Base-by-base conservation (phyloP, 2,329 filamentous ascomycete genomes). In the Exophiala spinifera region DNA sequence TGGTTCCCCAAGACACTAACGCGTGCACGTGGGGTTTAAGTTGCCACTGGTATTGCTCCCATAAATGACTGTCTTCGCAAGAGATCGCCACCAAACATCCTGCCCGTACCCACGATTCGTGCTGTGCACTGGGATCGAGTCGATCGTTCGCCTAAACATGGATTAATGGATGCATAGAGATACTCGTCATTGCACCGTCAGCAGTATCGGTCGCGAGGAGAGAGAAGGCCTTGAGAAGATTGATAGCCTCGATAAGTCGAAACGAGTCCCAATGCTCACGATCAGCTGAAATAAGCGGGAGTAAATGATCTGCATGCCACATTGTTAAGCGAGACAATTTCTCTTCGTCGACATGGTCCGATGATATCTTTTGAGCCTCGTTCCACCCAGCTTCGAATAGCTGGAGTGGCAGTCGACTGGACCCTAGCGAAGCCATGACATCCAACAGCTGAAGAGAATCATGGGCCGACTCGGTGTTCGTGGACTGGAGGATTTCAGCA, bases 151-250 rank as follows among this genome's bases (percentile, higher is more conserved):
- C 67, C 69, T 68, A 72, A 2, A 66, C 63, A 50, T 72, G 70
- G 8, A 66, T 63, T 2, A 73, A 61, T 4, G 67, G 67, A 55
- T 72, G 69, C 59, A 71, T 70, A n/a, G 68, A 68, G 19, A 72
- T 45, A 40, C 53, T 51, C 4, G 44, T 14, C 7, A 4, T 49
- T 3, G 49, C 49, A n/a, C 61, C 36, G 21, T 49, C 1, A 14
- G 56, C 61, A n/a, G 47, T 43, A 13, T 39, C 49, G 23, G 23
- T 25, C 31, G 54, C 51, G 10, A 69, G 57, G n/a, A 71, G 56
- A 4, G 65, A 67, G 48, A 69, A 65, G 19, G 65, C 66, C 13
- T 46, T 59, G 37, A 72, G 66, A 8, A 63, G 28, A 59, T 56
- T 52, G 33, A 56, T 57, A n/a, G 68, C 67, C 51, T 67, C 57